Evolutionary conservation across 2,329 filamentous ascomycete genomes (phyloP), one percentile per base, ranked within the genome.

Genomic region (Diaporthe aspalathi): DNA sequence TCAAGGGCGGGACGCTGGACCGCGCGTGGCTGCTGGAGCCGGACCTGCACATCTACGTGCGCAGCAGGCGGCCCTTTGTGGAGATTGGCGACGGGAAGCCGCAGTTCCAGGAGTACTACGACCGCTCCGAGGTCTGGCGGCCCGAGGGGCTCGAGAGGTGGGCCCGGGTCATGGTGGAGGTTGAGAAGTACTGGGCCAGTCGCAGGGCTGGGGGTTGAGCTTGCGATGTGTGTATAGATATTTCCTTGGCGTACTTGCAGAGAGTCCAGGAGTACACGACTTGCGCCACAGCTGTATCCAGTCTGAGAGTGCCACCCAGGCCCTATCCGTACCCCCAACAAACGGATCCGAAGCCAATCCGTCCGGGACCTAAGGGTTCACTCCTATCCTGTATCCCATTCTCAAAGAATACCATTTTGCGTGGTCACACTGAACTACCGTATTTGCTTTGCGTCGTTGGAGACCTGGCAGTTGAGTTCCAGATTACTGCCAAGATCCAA

Each of bases 1-100:
- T 87, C 12, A 80, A 83, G 49, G 81, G 79, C 32, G 84, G 85
- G 3, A 86, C 84, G 14, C 77, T 87, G 60, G 84, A 85, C 75
- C 74, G 75, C 17, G 77, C 80, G 8, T 77, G 78, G 73, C 75
- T 79, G 67, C 74, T 84, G 9, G 77, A 79, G n/a, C 84, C 84
- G 1, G 83, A 85, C 74, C 79, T 83, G 24, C 84, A 87, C 76
- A 83, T 86, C 65, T 87, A 77, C 72, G 81, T 79, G 22, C 75
- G 77, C 43, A 82, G 79, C 69, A 84, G 82, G 70, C 71, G 71
- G 49, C 73, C 75, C 16, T 86, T 83, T 76, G 71, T 86, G 67
- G 70, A 76, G 40, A 72, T 85, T 67, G 73, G 73, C 3, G 78
- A 81, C 56, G 80, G 72, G 35, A 81, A 80, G 73, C 79, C 80